Evolutionary conservation across 768 basidiomycete genomes (phyloP).

Genomic region (Suillus clintonianus): DNA sequence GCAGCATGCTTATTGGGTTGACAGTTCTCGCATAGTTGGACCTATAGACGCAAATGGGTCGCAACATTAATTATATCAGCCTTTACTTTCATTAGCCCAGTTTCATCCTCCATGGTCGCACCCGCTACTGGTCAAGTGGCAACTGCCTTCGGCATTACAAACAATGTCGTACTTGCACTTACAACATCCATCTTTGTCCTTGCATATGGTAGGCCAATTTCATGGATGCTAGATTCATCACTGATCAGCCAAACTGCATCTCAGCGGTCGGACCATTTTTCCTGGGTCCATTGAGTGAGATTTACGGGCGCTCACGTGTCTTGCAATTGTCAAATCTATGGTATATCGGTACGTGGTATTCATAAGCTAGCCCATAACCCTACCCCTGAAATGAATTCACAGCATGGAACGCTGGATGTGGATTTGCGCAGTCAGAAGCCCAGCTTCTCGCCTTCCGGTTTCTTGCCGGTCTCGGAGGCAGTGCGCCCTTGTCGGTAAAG

Average conservation of each 20-base stretch:
- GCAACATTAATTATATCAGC: too few species aligned
- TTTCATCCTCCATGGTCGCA: conserved; percentile 57
- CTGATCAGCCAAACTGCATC: background rate
- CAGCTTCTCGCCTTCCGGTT: conserved; percentile 67
- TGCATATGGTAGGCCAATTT: conserved; percentile 39
- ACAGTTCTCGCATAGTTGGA: too few species aligned
- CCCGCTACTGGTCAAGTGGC: conserved; percentile 55
- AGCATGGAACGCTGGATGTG: conserved; percentile 60
- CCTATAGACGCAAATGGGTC: too few species aligned
- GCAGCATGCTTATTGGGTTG: too few species aligned
- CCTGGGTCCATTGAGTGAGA: conserved; percentile 61
- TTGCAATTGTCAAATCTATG: conserved; percentile 58
- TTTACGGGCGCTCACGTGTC: conserved; percentile 60
- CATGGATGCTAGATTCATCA: conserved; percentile 44
- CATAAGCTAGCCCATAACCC: background rate
- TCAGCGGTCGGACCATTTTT: conserved; percentile 24
- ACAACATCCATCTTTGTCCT: conserved; percentile 46
- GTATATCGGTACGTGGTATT: conserved; percentile 47
- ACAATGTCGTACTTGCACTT: conserved; percentile 48
- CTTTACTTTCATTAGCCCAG: too few species aligned
- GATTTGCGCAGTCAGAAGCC: conserved; percentile 53
- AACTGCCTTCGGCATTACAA: conserved; percentile 53
- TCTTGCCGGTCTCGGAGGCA: conserved; percentile 64
- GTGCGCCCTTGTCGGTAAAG: conserved; percentile 53
- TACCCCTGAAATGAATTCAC: conserved; percentile 14